Base-by-base conservation (phyloP, 805 yeast species). In the Suhomyces prunicola region DNA sequence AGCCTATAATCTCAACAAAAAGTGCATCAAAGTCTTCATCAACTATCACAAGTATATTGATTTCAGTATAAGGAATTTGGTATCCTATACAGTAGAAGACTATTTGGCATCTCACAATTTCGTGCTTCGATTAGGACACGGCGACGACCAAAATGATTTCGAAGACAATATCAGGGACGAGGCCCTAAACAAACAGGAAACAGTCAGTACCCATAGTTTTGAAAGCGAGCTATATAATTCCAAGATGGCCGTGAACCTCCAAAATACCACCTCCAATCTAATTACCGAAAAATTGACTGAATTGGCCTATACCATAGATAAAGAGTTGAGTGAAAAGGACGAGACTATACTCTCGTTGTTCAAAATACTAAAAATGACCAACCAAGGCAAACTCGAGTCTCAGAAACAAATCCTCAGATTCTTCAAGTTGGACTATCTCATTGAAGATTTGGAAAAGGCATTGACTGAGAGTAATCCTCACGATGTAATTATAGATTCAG, bases 1-100 rank as follows among this genome's bases (percentile, higher is more conserved):
- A 0, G 94, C 97, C 40, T 60, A 63, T 51, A 60, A 60, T 52
- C 50, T 66, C 48, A 59, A 62, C 50, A 63, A 61, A 39, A 59
- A 57, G 50, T 60, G 67, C 49, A 61, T 66, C 54, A 60, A 58
- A 50, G 62, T 61, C 7, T 63, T 65, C 52, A 65, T 65, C n/a
- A 44, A 44, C 17, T 59, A 60, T 48, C 70, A 65, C 59, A 59
- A 57, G 50, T 63, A 56, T 45, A 60, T 66, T 44, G 67, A 65
- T 52, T 61, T 66, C 41, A 45, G 55, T n/a, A 46, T 65, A 23
- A 57, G 67, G n/a, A 65, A 66, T 54, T 53, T 59, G 46, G 68
- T 65, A 33, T 58, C 62, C 26, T 63, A 57, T 50, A 57, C 66
- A 6, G 67, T 61, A 7, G 69, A 65, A 47, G 70, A 66, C 51